Base-by-base conservation (phyloP, 2,329 filamentous ascomycete genomes). In the Phoma sp. region DNA sequence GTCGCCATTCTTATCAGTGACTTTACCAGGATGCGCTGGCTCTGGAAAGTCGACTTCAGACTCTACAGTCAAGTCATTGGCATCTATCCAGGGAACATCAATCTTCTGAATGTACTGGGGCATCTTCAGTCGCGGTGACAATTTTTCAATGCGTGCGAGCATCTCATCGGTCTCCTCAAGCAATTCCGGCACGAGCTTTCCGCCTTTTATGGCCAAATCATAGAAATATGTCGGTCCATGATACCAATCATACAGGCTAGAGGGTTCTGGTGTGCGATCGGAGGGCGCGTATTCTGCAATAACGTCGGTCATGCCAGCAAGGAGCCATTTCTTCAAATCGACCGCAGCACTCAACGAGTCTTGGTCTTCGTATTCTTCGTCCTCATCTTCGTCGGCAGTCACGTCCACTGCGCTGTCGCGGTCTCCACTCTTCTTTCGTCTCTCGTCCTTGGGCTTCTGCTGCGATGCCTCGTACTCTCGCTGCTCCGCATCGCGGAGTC, bases 201-300 rank as follows among this genome's bases (percentile, higher is more conserved):
- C 56, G 22, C 36, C 47, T 27, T 52, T 40, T 29, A 55, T 52
- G 4, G 47, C 43, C 14, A 63, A 2, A 1, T 18, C 40, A 42
- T 64, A 63, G 37, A 64, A 64, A 27, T 64, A 63, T 1, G 60
- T 64, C 8, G 56, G 58, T 0, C 58, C 60, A n/a, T 64, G 60
- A 13, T 64, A 64, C 60, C 60, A 64, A 37, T 60, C 56, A 43
- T 61, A 52, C 3, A 64, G 14, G 7, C 51, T 62, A 1, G 57
- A 51, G 7, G 54, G 43, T 27, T 59, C 54, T 29, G 61, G 61
- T 13, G 58, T 47, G 33, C 60, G 61, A 24, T 59, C 43, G 1
- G 61, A 48, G 6, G 58, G 60, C 11, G 61, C 60, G 10, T 25
- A 55, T 22, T 55, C 52, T 14, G 37, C 33, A 8, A 52, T 60